phyloP scores from a whole-genome alignment of 306 rosid species.

The Sindora glabra region DNA sequence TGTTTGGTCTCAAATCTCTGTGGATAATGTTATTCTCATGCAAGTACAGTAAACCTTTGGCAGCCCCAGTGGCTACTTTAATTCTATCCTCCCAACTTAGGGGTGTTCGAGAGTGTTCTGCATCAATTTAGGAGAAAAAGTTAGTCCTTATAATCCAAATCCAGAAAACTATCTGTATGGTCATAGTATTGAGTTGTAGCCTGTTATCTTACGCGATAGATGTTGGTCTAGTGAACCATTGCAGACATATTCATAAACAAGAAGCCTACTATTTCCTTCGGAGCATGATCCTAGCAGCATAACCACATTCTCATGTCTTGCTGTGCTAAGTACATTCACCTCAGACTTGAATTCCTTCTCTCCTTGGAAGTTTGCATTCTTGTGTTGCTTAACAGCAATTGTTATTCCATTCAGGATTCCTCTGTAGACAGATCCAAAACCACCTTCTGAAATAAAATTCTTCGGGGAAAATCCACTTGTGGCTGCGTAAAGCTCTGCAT shows the following conservation, averaged over 20 bases:
- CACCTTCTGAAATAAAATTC: constrained; percentile 81
- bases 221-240: constrained; percentile 73
- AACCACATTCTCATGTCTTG: constrained; percentile 78
- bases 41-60: constrained; percentile 41
- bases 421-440: constrained; percentile 68
- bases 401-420: constrained; percentile 49
- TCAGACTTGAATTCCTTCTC: constrained; percentile 77
- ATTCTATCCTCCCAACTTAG: constrained; percentile 43
- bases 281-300: constrained; percentile 77
- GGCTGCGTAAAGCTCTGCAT: constrained; percentile 43
- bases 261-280: constrained; percentile 60
- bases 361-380: constrained; percentile 63
- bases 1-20: constrained; percentile 53
- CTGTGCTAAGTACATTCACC: constrained; percentile 65
- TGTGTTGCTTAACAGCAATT: constrained; percentile 84
- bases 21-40: constrained; percentile 44
- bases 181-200: neutral
- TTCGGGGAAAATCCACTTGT: constrained; percentile 46
- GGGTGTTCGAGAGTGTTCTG: constrained; percentile 4
- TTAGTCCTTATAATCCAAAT: too few species aligned
- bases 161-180: too few species aligned
- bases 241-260: constrained; percentile 87
- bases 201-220: constrained; percentile 2
- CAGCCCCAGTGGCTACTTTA: constrained; percentile 41
- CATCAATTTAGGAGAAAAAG: neutral